A percentile compares a stretch with the other conserved stretches of the same genome.
These are phyloP conservation scores for Rhododendron simsii DNA, from an alignment of 148 eudicot genomes.

Conservation along the genomic window DNA sequence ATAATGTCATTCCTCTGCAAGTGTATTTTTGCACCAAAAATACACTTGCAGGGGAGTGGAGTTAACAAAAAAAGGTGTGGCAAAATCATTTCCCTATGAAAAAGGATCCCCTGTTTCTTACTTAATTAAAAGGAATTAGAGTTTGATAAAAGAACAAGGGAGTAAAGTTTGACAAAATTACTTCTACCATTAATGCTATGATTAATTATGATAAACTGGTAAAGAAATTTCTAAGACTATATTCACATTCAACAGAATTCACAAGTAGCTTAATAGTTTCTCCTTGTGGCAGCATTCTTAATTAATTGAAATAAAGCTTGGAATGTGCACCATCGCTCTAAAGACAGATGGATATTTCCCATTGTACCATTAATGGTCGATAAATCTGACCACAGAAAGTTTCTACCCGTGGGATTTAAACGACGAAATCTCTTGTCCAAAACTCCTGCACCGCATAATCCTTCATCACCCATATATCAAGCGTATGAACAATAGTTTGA, in stretches of 20 bases:
- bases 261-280: not conserved
- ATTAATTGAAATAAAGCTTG: slow-evolving; percentile 29
- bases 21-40: too few species aligned
- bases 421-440: slow-evolving; percentile 26
- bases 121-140: too few species aligned
- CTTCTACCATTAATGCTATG: too few species aligned
- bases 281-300: slow-evolving; percentile 13
- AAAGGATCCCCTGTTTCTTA: too few species aligned
- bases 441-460: slow-evolving; percentile 30
- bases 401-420: slow-evolving; percentile 20
- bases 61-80: too few species aligned
- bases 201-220: not conserved
- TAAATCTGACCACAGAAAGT: not conserved
- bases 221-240: not conserved
- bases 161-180: too few species aligned
- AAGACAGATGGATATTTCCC: not conserved
- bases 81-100: too few species aligned
- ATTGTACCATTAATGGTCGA: not conserved
- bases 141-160: too few species aligned
- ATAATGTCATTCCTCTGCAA: too few species aligned
- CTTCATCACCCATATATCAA: slow-evolving; percentile 1
- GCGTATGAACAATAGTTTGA: slow-evolving; percentile 10
- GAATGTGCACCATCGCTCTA: slow-evolving; percentile 24
- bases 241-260: not conserved
- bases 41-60: too few species aligned